These are phyloP conservation scores for Diaporthe destruens DNA, from an alignment of 2,329 filamentous ascomycete genomes.

Conservation along the genomic window DNA sequence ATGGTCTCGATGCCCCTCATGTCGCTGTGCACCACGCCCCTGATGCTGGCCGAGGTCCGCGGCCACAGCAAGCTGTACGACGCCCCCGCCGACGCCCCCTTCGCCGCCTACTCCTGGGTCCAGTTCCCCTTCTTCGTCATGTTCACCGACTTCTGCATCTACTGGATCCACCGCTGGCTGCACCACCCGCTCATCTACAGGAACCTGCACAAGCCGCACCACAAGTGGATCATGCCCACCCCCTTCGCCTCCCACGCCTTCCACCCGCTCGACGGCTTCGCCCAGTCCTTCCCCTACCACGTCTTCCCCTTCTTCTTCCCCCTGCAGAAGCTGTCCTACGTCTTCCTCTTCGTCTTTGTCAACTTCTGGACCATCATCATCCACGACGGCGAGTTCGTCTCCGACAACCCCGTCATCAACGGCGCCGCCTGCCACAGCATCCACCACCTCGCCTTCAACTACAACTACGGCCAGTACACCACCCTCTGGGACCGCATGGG, in stretches of 20 bases:
- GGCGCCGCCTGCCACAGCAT: constrained; percentile 94
- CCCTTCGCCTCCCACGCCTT: constrained; percentile 94
- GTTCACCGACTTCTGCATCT: constrained; percentile 92
- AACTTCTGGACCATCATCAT: constrained; percentile 98
- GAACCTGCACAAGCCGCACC: constrained; percentile 93
- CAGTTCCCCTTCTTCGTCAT: constrained; percentile 91
- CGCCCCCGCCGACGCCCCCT: constrained; percentile 78
- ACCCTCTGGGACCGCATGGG: constrained; percentile 92
- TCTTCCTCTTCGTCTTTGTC: constrained; percentile 89
- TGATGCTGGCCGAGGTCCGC: constrained; percentile 86
- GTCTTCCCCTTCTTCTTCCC: constrained; percentile 93
- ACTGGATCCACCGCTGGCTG: constrained; percentile 89
- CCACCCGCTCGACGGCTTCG: constrained; percentile 92
- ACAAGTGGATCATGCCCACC: constrained; percentile 99
- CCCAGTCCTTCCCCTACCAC: constrained; percentile 92
- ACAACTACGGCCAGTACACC: constrained; percentile 96
- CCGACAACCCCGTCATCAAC: constrained; percentile 92
- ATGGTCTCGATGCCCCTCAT: constrained; percentile 83
- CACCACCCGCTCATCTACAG: constrained; percentile 89
- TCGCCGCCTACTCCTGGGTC: constrained; percentile 79
- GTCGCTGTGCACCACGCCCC: constrained; percentile 82
- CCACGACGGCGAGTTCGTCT: constrained; percentile 93
- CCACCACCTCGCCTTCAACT: constrained; percentile 90
- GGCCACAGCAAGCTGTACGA: constrained; percentile 93
- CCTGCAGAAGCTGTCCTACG: constrained; percentile 89